Evolutionary conservation across 805 yeast genomes (phyloP).

Genomic region (Candida palmyrensis): DNA sequence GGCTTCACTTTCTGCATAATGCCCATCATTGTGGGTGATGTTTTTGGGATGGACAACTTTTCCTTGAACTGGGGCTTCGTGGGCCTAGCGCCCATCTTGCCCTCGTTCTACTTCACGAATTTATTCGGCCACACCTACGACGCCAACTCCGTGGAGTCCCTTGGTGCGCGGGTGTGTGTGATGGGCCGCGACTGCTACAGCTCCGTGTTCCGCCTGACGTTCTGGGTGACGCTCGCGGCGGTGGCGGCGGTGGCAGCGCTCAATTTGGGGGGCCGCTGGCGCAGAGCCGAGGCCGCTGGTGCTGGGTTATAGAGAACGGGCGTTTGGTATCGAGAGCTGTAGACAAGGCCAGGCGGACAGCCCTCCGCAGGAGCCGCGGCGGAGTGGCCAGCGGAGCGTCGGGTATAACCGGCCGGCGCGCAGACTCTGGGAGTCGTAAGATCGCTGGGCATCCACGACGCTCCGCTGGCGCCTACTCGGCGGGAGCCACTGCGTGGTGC

Average conservation of each 20-base stretch:
- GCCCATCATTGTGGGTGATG: slow-evolving; percentile 74
- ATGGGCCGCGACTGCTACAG: slow-evolving; percentile 39
- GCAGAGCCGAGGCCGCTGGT: neutral
- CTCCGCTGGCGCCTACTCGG: too few species aligned
- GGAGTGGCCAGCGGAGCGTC: too few species aligned
- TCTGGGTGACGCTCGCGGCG: slow-evolving; percentile 26
- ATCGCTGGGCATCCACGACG: neutral
- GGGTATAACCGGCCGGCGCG: neutral
- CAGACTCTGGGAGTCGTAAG: neutral
- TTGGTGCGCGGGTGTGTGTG: slow-evolving; percentile 17
- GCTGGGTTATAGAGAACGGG: neutral
- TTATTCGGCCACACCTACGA: slow-evolving; percentile 65
- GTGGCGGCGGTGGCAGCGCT: slow-evolving; percentile 14
- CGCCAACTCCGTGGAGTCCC: slow-evolving; percentile 20
- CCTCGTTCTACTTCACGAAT: slow-evolving; percentile 55
- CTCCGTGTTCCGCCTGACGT: slow-evolving; percentile 37
- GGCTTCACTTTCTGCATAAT: slow-evolving; percentile 68
- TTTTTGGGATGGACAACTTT: slow-evolving; percentile 63
- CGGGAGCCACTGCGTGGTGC: too few species aligned
- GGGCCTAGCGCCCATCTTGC: slow-evolving; percentile 60
- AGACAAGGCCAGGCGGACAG: neutral
- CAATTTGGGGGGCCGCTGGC: slow-evolving; percentile 8
- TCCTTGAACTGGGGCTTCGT: slow-evolving; percentile 73
- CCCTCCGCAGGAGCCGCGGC: too few species aligned
- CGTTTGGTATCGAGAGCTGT: neutral